A percentile compares a stretch with the other conserved stretches of the same genome.
These are phyloP conservation scores for Fonsecaea pugnacius DNA, from an alignment of 2,329 filamentous ascomycete genomes.

Conservation along the genomic window DNA sequence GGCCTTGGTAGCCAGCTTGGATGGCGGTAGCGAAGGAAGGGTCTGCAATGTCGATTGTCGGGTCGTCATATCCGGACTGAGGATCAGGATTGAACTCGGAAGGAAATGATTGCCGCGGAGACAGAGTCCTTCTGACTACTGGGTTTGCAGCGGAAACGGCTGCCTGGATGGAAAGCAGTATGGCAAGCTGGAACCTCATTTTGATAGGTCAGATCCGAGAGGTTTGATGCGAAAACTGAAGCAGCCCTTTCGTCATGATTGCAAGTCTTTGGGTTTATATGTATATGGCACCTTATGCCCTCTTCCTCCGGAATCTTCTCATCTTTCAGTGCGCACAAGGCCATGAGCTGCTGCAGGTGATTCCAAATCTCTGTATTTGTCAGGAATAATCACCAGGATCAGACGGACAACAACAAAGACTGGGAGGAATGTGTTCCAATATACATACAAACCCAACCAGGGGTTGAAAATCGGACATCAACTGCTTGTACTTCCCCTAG, in stretches of 20 bases:
- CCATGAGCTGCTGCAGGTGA: no score
- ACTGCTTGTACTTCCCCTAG: neutral
- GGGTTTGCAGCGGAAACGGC: no score
- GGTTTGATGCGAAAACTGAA: no score
- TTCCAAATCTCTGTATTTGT: no score
- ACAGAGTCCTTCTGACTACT: neutral
- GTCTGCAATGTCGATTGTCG: conserved; percentile 14
- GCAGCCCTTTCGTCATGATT: no score
- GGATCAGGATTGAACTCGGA: conserved; percentile 12
- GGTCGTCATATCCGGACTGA: conserved; percentile 10
- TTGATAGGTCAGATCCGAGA: no score
- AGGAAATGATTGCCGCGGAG: conserved; percentile 1
- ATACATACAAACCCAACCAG: neutral
- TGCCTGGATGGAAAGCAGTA: no score
- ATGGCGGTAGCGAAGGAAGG: conserved; percentile 16
- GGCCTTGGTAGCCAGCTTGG: conserved; percentile 8
- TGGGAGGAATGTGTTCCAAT: neutral
- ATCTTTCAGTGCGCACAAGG: no score
- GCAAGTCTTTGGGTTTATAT: no score
- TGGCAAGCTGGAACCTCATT: no score
- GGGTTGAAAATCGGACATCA: neutral
- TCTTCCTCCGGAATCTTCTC: no score
- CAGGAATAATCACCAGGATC: neutral
- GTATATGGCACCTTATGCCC: no score
- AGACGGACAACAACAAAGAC: neutral